Evolutionary conservation across 1,284 basidiomycete species (phyloP), one percentile per base, ranked within the genome.

Genomic region (Ustilago cynodontis): DNA sequence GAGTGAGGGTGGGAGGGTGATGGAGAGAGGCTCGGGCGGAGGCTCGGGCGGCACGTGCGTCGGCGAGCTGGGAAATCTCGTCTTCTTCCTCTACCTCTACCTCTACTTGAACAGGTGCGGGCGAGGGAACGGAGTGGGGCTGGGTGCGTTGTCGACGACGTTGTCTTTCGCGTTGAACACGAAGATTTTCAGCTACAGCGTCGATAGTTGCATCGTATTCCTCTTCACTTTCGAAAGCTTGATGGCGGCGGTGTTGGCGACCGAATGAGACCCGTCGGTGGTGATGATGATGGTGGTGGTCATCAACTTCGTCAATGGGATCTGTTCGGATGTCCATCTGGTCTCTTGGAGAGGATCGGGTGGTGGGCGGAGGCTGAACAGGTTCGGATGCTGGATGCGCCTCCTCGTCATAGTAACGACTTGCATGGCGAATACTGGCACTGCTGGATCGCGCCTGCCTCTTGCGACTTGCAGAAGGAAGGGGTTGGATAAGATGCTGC

Each of bases 11-110:
- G 24, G 20, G n/a, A n/a, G 54, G 16, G n/a, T 24, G 13, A 31
- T 59, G 45, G 20, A 18, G n/a, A 7, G n/a, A 18, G 9, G 41
- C 41, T 11, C 64, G 67, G 20, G 71, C 71, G 10, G 70, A 20
- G 0, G 69, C 71, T 1, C 53, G 62, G 0, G 60, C 50, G 1
- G 77, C 77, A 9, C 77, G 69, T 0, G 65, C 50, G 1, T 73
- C 60, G 20, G 77, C 77, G 18, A 76, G 63, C 13, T 66, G 70
- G 18, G 77, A 79, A 59, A 79, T 65, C 22, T 78, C 77, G 13
- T 41, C 45, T n/a, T 78, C 72, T 20, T 78, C 77, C 10, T 41
- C 45, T n/a, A 76, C 72, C n/a, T 71, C 67, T 1, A 56, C 26
- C 13, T 65, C 58, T 45, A 41, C 28, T 13, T 6, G 31, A 2